A percentile compares a stretch with the other conserved stretches of the same genome.
These are phyloP conservation scores for Neurospora africana DNA, from an alignment of 495 filamentous ascomycete genomes.

Conservation along the genomic window DNA sequence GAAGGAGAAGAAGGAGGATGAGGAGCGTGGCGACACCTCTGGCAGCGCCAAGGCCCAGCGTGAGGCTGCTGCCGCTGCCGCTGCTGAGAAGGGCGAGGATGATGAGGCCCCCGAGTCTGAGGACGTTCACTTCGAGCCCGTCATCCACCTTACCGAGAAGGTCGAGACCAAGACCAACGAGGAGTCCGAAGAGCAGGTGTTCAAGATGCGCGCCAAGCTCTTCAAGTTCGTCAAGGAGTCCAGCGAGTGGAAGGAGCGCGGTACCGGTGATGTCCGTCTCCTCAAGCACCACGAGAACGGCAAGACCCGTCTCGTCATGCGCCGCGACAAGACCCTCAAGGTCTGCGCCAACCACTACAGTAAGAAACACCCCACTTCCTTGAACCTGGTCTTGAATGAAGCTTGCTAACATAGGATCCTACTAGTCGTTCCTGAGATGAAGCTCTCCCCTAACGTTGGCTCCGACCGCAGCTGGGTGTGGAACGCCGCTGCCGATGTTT, in stretches of 20 bases:
- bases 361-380: constrained; percentile 37
- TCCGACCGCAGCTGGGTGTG: constrained; percentile 98
- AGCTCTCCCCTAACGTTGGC: constrained; percentile 92
- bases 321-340: constrained; percentile 98
- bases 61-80: constrained; percentile 48
- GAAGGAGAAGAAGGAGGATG: constrained; percentile 64
- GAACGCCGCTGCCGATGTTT: constrained; percentile 96
- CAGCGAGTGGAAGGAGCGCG: constrained; percentile 98
- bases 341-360: constrained; percentile 99
- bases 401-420: constrained; percentile 2
- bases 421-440: constrained; percentile 95
- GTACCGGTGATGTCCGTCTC: constrained; percentile 89
- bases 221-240: constrained; percentile 90
- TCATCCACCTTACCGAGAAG: constrained; percentile 89
- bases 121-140: constrained; percentile 94
- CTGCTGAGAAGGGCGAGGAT: constrained; percentile 35
- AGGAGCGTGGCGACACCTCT: constrained; percentile 65
- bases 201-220: constrained; percentile 99
- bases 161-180: constrained; percentile 97
- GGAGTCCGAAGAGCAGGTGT: constrained; percentile 90
- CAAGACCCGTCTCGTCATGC: constrained; percentile 97
- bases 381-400: not conserved
- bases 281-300: constrained; percentile 97
- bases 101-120: constrained; percentile 72
- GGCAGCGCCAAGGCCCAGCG: constrained; percentile 81